phyloP scores from a whole-genome alignment of 148 eudicot genomes.

The Nepenthes mirabilis region DNA sequence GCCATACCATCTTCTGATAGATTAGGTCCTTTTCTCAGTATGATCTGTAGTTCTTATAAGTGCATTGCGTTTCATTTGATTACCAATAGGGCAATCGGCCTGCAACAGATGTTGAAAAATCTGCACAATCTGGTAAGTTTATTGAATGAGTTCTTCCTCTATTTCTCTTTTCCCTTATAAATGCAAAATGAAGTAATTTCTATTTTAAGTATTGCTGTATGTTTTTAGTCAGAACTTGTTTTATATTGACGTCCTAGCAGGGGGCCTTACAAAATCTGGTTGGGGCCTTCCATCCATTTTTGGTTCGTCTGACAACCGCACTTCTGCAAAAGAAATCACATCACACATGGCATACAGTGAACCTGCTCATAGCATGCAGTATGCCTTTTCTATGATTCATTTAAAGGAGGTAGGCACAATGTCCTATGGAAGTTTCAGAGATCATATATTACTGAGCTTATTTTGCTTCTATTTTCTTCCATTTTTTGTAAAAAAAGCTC shows the following conservation, averaged over 20 bases:
- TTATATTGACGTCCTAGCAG: conserved; percentile 15
- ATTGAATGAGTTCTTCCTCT: neutral
- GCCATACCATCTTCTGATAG: neutral
- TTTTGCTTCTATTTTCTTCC: neutral
- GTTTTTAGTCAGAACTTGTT: neutral
- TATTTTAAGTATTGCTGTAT: neutral
- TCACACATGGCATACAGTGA: conserved; percentile 37
- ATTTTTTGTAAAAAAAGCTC: neutral
- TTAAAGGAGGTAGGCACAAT: conserved; percentile 57
- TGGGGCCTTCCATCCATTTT: conserved; percentile 92
- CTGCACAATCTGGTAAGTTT: conserved; percentile 55
- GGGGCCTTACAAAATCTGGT: conserved; percentile 31
- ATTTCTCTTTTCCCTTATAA: neutral
- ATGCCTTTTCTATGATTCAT: conserved; percentile 58
- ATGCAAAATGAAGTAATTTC: neutral
- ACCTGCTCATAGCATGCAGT: conserved; percentile 53
- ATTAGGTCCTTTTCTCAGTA: no score
- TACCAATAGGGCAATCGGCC: conserved; percentile 43
- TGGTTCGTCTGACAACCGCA: conserved; percentile 53
- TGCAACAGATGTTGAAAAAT: conserved; percentile 49
- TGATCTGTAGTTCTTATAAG: neutral
- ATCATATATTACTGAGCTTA: neutral
- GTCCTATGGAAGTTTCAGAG: neutral
- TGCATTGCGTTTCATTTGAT: conserved; percentile 7
- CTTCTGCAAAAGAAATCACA: conserved; percentile 38